phyloP scores from a whole-genome alignment of 768 basidiomycete genomes.

The Macrolepiota dolichaula region DNA sequence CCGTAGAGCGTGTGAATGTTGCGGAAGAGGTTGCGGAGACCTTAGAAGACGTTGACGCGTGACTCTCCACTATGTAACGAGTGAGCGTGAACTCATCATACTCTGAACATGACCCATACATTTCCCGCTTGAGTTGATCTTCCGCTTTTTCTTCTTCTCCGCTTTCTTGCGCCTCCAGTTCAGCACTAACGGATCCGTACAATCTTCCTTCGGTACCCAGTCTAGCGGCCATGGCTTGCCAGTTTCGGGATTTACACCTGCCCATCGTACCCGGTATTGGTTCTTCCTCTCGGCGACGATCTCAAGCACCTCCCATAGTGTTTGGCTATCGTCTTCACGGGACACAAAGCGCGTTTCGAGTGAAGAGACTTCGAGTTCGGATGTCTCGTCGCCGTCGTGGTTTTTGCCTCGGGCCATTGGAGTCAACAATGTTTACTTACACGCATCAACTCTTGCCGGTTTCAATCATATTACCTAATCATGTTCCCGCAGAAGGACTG shows the following conservation, averaged over 20 bases:
- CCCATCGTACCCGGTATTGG: conserved; percentile 68
- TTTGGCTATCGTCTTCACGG: conserved; percentile 51
- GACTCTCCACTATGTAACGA: conserved; percentile 11
- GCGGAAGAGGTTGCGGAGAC: conserved; percentile 6
- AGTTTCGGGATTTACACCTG: conserved; percentile 57
- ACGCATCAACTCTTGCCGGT: no score
- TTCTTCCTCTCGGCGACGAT: conserved; percentile 56
- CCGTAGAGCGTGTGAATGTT: conserved; percentile 4
- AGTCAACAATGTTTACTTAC: neutral
- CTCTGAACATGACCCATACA: conserved; percentile 27
- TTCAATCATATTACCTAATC: neutral
- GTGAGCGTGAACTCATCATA: neutral
- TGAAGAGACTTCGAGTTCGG: conserved; percentile 2
- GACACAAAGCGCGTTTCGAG: conserved; percentile 47
- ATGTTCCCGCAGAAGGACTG: no score
- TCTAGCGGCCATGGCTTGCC: conserved; percentile 62
- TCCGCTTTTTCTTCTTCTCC: conserved; percentile 32
- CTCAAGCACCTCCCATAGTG: conserved; percentile 58
- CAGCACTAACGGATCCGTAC: conserved; percentile 58
- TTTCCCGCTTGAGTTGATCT: conserved; percentile 26
- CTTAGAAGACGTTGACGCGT: conserved; percentile 19
- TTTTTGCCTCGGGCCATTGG: neutral
- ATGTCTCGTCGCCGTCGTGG: neutral
- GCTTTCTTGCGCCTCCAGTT: conserved; percentile 60
- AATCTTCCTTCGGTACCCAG: conserved; percentile 71